Base-by-base conservation (phyloP, 2,329 filamentous ascomycete species). In the Monosporascus sp. region DNA sequence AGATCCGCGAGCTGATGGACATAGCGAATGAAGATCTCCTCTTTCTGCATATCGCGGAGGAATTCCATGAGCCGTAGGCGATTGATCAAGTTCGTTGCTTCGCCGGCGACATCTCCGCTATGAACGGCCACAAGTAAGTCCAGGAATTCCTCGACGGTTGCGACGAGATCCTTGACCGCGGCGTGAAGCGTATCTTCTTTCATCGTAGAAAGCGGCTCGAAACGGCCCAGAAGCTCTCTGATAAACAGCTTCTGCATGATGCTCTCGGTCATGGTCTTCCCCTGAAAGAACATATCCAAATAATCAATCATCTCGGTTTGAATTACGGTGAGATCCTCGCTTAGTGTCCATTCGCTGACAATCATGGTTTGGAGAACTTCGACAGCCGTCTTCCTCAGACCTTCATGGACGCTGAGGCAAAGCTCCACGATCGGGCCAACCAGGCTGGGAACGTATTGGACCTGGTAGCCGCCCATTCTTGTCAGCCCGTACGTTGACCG, bases 291-390 rank as follows among this genome's bases (percentile, higher is more conserved):
- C 24, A 81, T 78, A 67, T 99, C 94, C 51, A 99, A 74, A 60
- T 89, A 95, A 64, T 97, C 93, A 62, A 99, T 96, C 77, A 97
- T 92, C 70, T 97, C 94, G 2, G 91, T 94, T 70, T 97, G 92
- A 50, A 99, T 89, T 48, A 94, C 85, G 2, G 88, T 88, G 48
- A 99, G 74, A 67, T 97, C 93, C 67, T 96, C 89, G 67, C 91
- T 97, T 58, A 99, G 73, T 17, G 91, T 92, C 94, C 94, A 99
- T 71, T 99, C 94, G 72, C 92, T 96, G 60, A 97, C 86, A 64
- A 99, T 96, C 94, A 99, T 99, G 3, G 91, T 96, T 69, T 96
- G 91, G 57, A 99, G 73, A 20, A 99, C 89, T 68, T 96, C 89
- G 31, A 97, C 91, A 1, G 93, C 94, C 70, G 96, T 94, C 58